Evolutionary conservation across 1,284 basidiomycete genomes (phyloP).

Genomic region (Sporisorium iseilematis-ciliati): DNA sequence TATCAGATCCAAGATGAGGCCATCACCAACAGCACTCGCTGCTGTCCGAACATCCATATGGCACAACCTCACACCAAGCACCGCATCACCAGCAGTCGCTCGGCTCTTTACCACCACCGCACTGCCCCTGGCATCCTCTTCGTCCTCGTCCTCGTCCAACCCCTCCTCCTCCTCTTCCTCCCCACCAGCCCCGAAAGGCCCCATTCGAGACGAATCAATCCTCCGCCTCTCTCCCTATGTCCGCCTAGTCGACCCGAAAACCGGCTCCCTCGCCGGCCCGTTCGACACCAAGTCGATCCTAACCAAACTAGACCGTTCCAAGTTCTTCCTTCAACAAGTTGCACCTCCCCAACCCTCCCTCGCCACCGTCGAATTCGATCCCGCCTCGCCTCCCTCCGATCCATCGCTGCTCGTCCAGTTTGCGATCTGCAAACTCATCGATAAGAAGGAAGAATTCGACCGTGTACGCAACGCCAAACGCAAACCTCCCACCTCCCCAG

Average conservation of each 20-base stretch:
- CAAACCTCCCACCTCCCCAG: too few relatives aligned
- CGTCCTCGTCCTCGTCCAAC: not conserved
- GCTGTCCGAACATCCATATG: conserved; percentile 5
- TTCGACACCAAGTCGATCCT: conserved; percentile 53
- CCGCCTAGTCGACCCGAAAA: conserved; percentile 58
- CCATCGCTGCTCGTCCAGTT: conserved; percentile 32
- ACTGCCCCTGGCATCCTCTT: not conserved
- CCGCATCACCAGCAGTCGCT: not conserved
- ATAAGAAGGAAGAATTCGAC: conserved; percentile 70
- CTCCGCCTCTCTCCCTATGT: conserved; percentile 29
- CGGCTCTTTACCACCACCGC: not conserved
- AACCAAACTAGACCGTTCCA: conserved; percentile 52
- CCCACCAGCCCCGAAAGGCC: conserved; percentile 10
- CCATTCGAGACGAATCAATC: conserved; percentile 46
- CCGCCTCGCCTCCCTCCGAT: conserved; percentile 4
- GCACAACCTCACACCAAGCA: not conserved
- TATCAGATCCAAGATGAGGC: conserved; percentile 13
- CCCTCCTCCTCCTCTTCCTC: conserved; percentile 4
- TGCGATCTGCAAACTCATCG: conserved; percentile 70
- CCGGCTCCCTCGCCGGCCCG: conserved; percentile 55
- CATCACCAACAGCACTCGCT: not conserved
- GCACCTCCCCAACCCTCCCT: conserved; percentile 29
- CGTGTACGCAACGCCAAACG: conserved; percentile 44
- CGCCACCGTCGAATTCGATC: conserved; percentile 21
- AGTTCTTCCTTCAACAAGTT: conserved; percentile 59